Percentiles rank a stretch among this genome's conserved stretches.
Evolutionary conservation across 768 basidiomycete species (phyloP).

Genomic region (Cystofilobasidium ferigula): DNA sequence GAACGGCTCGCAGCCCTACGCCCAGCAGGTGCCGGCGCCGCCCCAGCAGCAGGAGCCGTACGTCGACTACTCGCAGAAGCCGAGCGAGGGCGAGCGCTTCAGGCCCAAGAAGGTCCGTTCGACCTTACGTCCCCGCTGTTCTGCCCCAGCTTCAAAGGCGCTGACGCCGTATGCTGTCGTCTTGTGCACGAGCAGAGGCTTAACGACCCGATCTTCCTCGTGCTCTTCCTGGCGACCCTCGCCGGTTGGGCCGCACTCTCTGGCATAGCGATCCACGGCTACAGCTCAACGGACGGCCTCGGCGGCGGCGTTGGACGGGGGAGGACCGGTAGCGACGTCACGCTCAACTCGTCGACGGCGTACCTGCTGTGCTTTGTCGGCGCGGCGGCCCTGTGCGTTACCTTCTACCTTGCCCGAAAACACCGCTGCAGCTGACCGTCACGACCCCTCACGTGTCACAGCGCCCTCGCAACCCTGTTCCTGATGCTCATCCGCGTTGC

Average conservation of each 20-base stretch:
- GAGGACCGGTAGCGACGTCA: constrained; percentile 48
- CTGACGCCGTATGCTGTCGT: background rate
- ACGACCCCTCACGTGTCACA: background rate
- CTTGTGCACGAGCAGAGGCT: constrained; percentile 37
- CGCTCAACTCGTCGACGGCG: constrained; percentile 60
- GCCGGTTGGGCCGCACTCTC: constrained; percentile 59
- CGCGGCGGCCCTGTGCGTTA: constrained; percentile 47
- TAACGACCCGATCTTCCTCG: constrained; percentile 60
- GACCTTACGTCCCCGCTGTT: background rate
- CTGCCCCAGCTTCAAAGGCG: background rate
- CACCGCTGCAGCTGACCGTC: background rate
- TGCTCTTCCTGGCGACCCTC: constrained; percentile 63
- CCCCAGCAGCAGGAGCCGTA: background rate
- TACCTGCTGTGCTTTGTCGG: constrained; percentile 66
- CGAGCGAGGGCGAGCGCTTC: constrained; percentile 33
- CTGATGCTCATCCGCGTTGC: constrained; percentile 60
- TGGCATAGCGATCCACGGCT: constrained; percentile 53
- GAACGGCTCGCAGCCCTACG: background rate
- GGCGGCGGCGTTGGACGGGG: constrained; percentile 55
- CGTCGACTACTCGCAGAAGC: constrained; percentile 6
- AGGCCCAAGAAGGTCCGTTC: constrained; percentile 44
- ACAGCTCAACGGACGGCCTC: constrained; percentile 54
- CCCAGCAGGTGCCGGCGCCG: background rate
- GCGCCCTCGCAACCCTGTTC: constrained; percentile 53
- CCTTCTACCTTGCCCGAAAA: background rate